phyloP scores from a whole-genome alignment of 1,284 basidiomycete species.

The Schizophyllum commune region DNA sequence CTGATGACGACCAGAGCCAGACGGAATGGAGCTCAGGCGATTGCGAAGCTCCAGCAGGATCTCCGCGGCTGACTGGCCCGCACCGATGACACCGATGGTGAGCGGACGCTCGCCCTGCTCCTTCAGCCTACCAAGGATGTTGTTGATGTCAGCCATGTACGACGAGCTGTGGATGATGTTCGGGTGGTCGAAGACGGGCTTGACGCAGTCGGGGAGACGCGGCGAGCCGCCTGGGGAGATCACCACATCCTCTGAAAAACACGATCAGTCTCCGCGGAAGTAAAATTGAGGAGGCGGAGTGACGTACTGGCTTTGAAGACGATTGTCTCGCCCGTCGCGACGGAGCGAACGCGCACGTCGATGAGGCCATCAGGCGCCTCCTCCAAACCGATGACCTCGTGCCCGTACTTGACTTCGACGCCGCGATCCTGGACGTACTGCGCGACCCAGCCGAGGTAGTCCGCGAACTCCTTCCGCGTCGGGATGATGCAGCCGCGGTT shows the following conservation, averaged over 20 bases:
- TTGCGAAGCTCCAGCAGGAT: slow-evolving; percentile 43
- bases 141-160: slow-evolving; percentile 32
- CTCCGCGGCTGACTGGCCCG: slow-evolving; percentile 23
- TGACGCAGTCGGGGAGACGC: slow-evolving; percentile 32
- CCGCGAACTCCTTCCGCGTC: slow-evolving; percentile 75
- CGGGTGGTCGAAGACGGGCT: slow-evolving; percentile 25
- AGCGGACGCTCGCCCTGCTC: slow-evolving; percentile 28
- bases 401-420: slow-evolving; percentile 37
- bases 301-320: slow-evolving; percentile 32
- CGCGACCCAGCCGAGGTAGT: slow-evolving; percentile 52
- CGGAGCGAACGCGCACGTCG: slow-evolving; percentile 28
- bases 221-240: slow-evolving; percentile 47
- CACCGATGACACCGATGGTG: slow-evolving; percentile 37
- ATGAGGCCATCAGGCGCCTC: slow-evolving; percentile 28
- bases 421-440: slow-evolving; percentile 35
- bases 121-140: slow-evolving; percentile 22
- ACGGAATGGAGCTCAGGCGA: slow-evolving; percentile 29
- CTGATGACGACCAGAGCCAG: slow-evolving; percentile 23
- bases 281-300: not conserved
- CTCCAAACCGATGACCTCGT: slow-evolving; percentile 38
- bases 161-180: slow-evolving; percentile 37
- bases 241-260: slow-evolving; percentile 33
- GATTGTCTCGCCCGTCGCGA: slow-evolving; percentile 27
- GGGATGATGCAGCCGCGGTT: slow-evolving; percentile 87
- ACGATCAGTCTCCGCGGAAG: slow-evolving; percentile 7